phyloP scores from a whole-genome alignment of 2,329 filamentous ascomycete species.

The Colletotrichum sojae region DNA sequence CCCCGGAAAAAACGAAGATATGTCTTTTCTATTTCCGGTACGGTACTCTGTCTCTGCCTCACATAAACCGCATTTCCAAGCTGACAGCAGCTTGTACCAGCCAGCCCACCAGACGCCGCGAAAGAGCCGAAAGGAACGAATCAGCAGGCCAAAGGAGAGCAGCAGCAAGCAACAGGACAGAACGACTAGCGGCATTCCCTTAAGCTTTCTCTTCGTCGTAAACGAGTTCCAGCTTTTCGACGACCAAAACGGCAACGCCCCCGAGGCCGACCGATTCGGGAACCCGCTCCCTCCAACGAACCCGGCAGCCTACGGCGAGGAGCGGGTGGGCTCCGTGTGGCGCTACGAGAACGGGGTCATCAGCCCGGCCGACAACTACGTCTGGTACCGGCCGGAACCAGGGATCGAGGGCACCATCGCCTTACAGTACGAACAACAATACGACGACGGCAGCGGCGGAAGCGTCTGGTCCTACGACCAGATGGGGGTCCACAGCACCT shows the following conservation, averaged over 20 bases:
- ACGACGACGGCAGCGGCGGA: not conserved
- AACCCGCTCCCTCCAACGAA: slow-evolving; percentile 50
- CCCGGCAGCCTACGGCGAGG: slow-evolving; percentile 45
- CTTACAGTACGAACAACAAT: not conserved
- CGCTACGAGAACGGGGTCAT: slow-evolving; percentile 52
- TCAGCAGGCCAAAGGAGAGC: not conserved
- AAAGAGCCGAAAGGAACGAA: not conserved
- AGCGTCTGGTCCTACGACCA: not conserved
- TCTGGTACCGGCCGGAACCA: slow-evolving; percentile 42
- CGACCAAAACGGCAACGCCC: not conserved
- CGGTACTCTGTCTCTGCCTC: not conserved
- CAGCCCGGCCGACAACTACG: slow-evolving; percentile 42
- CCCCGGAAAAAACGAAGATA: not conserved
- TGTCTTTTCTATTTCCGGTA: slow-evolving; percentile 1
- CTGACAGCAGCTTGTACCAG: not conserved
- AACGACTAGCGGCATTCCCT: not conserved
- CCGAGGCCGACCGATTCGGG: slow-evolving; percentile 43
- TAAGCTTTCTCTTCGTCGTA: slow-evolving; percentile 57
- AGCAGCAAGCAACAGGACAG: slow-evolving; percentile 12
- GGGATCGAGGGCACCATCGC: slow-evolving; percentile 22
- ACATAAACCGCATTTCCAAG: too few relatives aligned
- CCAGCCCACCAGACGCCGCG: not conserved
- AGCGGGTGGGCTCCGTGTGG: slow-evolving; percentile 52
- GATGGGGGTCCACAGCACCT: slow-evolving; percentile 4
- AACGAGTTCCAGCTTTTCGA: slow-evolving; percentile 50